A percentile compares a stretch with the other conserved stretches of the same genome.
Conservation (phyloP, 441 rosid species). For the Erodium trifolium region DNA sequence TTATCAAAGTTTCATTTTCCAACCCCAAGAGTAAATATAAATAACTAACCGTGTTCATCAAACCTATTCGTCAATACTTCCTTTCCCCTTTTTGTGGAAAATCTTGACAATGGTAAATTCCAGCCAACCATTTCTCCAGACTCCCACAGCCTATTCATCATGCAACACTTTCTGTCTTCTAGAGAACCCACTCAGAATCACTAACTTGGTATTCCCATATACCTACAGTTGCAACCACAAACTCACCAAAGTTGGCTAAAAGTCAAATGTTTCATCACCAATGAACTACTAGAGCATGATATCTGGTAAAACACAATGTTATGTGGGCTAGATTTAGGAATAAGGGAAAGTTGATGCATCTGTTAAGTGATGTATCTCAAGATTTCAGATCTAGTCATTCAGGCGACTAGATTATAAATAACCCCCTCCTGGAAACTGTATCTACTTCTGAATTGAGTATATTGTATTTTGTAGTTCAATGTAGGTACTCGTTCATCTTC, state of each 20-base stretch:
- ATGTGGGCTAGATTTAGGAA: neutral
- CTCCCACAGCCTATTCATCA: neutral
- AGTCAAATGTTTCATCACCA: neutral
- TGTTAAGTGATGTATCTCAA: neutral
- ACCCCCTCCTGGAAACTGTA: no score
- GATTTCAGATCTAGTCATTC: slow-evolving; percentile 2
- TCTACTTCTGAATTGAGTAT: no score
- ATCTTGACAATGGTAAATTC: neutral
- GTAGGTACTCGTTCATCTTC: no score
- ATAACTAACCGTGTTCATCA: neutral
- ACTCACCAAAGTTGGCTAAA: neutral
- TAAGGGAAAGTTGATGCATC: neutral
- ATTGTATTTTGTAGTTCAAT: no score
- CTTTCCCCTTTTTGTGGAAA: neutral
- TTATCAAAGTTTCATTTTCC: neutral
- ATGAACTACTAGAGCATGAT: neutral
- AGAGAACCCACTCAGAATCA: neutral
- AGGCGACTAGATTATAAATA: neutral
- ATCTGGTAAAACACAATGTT: neutral
- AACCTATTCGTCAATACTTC: neutral
- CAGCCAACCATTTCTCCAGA: neutral
- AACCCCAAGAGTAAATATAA: neutral
- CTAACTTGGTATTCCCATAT: neutral
- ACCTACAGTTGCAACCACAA: neutral
- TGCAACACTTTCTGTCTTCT: neutral